Evolutionary conservation across 768 basidiomycete genomes (phyloP), one percentile per base, ranked within the genome.

Genomic region (Boletus huronensis): DNA sequence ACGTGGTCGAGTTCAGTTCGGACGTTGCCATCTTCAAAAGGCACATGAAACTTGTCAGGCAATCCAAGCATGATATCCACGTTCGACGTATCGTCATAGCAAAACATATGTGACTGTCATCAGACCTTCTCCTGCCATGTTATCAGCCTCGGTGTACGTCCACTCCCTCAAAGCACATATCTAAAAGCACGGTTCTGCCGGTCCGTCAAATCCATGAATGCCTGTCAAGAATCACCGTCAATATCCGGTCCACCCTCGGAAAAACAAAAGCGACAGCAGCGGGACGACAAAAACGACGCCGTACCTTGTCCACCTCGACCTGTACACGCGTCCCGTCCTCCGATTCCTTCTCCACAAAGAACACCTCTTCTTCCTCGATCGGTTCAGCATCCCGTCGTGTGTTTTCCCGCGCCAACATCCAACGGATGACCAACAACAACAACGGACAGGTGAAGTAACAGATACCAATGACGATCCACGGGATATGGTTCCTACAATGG

Each of bases 391-490:
- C 86, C 4, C 90, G 78, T 13, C 77, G 75, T 48, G 74, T 78
- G 64, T 91, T 90, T 73, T 90, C 86, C 34, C 73, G 68, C 3
- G 72, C 64, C 36, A 91, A 77, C 28, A 82, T 39, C 51, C 60
- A 70, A 21, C 87, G 82, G 53, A 91, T 81, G 35, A 65, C 25
- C 23, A 83, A 72, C 16, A 79, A 48, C 59, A 80, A 43, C 13
- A 72, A 28, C 42, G 85, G 82, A 67, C 84, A 84, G 29, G 66
- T 55, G 11, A 73, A 56, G 64, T 85, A 84, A 70, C 85, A 87
- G 48, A 83, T 65, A 3, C 85, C 82, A 52, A 91, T 90, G 60
- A 91, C 77, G 49, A 79, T 79, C 90, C 90, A 92, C 3, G 89
- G 90, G 28, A 90, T 67, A 52, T 78, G 84, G 59, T 90, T 87